These are phyloP conservation scores for Blumeria hordei DNA, from an alignment of 2,329 filamentous ascomycete genomes.

Conservation along the genomic window DNA sequence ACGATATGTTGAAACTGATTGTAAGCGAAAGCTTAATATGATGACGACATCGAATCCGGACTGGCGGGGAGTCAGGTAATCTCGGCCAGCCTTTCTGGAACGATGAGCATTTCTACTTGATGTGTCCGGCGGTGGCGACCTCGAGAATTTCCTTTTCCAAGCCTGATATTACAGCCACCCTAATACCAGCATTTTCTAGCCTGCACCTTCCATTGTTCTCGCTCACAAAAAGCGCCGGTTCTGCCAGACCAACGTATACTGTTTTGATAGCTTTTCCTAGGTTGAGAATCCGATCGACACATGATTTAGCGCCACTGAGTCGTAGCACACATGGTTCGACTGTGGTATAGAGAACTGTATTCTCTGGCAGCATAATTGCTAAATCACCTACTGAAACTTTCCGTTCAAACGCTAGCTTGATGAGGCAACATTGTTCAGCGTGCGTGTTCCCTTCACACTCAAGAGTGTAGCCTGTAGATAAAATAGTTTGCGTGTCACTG, in stretches of 20 bases:
- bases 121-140: slow-evolving; percentile 65
- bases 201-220: slow-evolving; percentile 51
- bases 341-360: slow-evolving; percentile 58
- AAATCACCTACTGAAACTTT: slow-evolving; percentile 29
- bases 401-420: slow-evolving; percentile 37
- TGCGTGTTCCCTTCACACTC: slow-evolving; percentile 87
- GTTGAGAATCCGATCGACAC: slow-evolving; percentile 54
- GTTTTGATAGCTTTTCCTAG: slow-evolving; percentile 32
- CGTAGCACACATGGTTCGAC: slow-evolving; percentile 67
- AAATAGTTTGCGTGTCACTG: slow-evolving; percentile 28
- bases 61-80: too few relatives aligned
- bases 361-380: slow-evolving; percentile 23
- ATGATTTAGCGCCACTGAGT: slow-evolving; percentile 50
- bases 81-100: too few relatives aligned
- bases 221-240: slow-evolving; percentile 75
- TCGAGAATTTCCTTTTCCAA: slow-evolving; percentile 59
- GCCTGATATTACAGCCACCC: slow-evolving; percentile 47
- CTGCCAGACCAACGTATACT: slow-evolving; percentile 70
- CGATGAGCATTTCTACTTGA: too few relatives aligned
- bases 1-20: too few relatives aligned
- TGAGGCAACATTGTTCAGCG: slow-evolving; percentile 77
- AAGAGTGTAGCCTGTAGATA: slow-evolving; percentile 72
- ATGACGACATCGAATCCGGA: too few relatives aligned
- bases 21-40: too few relatives aligned
- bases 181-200: slow-evolving; percentile 47